Evolutionary conservation across 495 filamentous ascomycete species (phyloP).

Genomic region (Pyrenula massariospora): DNA sequence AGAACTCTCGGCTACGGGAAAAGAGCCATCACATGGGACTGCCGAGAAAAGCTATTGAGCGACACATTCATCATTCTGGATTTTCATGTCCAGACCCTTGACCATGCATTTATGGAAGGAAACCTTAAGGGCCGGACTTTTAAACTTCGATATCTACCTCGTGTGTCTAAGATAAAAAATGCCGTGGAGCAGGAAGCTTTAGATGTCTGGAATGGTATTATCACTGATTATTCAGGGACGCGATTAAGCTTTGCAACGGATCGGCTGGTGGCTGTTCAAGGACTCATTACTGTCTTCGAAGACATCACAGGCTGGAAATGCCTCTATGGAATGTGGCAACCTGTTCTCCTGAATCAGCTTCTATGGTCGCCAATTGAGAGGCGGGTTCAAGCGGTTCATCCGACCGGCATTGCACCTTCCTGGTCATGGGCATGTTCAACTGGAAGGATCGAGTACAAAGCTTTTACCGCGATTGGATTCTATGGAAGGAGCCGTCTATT

Average conservation of each 20-base stretch:
- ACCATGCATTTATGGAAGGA: neutral
- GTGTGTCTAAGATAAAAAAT: neutral
- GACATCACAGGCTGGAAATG: neutral
- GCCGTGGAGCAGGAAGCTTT: neutral
- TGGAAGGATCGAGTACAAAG: neutral
- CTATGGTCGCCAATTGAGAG: neutral
- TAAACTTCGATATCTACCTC: neutral
- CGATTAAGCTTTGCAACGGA: neutral
- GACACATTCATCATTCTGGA: neutral
- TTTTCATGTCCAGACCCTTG: neutral
- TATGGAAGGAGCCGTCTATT: neutral
- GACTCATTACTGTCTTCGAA: neutral
- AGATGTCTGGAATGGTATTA: neutral
- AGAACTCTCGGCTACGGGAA: neutral
- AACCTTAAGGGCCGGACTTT: neutral
- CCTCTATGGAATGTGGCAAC: neutral
- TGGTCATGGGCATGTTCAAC: neutral
- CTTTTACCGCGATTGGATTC: neutral
- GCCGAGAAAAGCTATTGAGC: neutral
- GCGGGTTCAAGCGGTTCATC: neutral
- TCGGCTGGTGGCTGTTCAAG: neutral
- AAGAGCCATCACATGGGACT: neutral
- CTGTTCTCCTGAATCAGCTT: neutral
- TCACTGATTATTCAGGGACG: neutral
- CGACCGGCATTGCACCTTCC: neutral